Evolutionary conservation across 352 stramenopile species (phyloP).

Genomic region (Phytophthora macrochlamydospora): DNA sequence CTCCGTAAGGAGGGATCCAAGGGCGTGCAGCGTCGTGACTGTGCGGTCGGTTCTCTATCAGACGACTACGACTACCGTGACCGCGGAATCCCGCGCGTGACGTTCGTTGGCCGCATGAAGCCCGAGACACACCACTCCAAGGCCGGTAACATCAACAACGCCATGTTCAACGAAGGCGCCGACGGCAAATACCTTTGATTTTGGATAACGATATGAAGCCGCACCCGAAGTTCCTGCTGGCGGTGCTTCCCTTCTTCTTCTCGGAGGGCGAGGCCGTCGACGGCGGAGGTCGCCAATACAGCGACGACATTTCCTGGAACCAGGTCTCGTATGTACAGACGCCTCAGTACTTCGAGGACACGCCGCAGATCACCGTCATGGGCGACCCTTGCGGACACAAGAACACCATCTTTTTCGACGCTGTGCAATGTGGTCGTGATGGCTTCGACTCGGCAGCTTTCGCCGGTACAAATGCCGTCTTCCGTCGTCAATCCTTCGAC

Average conservation of each 20-base stretch:
- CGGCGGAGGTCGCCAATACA: slow-evolving; percentile 84
- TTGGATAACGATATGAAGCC: slow-evolving; percentile 94
- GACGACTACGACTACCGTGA: slow-evolving; percentile 93
- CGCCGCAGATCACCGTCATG: slow-evolving; percentile 83
- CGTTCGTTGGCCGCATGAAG: slow-evolving; percentile 90
- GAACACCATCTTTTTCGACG: slow-evolving; percentile 92
- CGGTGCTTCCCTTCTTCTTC: slow-evolving; percentile 90
- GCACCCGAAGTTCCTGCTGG: slow-evolving; percentile 87
- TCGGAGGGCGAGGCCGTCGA: slow-evolving; percentile 88
- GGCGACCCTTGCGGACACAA: slow-evolving; percentile 89
- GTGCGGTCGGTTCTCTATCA: slow-evolving; percentile 82
- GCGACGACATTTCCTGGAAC: slow-evolving; percentile 90
- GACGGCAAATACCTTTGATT: slow-evolving; percentile 91
- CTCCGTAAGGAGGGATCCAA: slow-evolving; percentile 82
- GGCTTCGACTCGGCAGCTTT: slow-evolving; percentile 89
- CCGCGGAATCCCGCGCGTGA: slow-evolving; percentile 84
- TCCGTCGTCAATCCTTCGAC: slow-evolving; percentile 89
- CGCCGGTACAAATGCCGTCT: slow-evolving; percentile 89
- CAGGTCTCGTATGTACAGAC: slow-evolving; percentile 91
- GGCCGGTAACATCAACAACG: slow-evolving; percentile 93
- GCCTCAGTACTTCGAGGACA: slow-evolving; percentile 91
- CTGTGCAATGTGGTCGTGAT: slow-evolving; percentile 87
- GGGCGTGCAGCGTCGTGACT: slow-evolving; percentile 84
- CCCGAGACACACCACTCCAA: slow-evolving; percentile 90
- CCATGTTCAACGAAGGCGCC: slow-evolving; percentile 89